Evolutionary conservation across 345 rosid species (phyloP).

Genomic region (Salix purpurea): DNA sequence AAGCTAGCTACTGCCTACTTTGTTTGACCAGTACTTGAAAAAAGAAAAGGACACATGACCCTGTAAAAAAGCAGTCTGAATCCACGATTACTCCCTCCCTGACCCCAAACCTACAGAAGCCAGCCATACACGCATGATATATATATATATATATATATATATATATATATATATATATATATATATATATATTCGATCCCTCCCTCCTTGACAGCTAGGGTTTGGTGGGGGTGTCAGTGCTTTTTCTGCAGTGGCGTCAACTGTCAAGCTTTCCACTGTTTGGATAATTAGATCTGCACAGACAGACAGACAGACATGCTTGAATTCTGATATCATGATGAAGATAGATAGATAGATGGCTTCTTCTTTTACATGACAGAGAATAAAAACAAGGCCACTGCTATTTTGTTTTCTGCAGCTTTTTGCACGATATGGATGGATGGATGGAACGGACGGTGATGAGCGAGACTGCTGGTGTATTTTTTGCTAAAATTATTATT

Average conservation of each 20-base stretch:
- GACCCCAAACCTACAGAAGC: not conserved
- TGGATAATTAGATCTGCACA: not conserved
- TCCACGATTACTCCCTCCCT: too few relatives aligned
- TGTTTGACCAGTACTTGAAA: not conserved
- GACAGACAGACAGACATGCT: not conserved
- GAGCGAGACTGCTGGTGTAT: not conserved
- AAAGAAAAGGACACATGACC: too few relatives aligned
- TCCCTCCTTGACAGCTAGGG: not conserved
- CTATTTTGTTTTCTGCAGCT: not conserved
- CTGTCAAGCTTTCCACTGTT: not conserved
- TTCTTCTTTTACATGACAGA: not conserved
- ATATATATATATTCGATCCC: not conserved
- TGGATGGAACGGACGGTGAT: not conserved
- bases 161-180: too few relatives aligned
- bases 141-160: too few relatives aligned
- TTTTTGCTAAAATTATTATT: too few relatives aligned
- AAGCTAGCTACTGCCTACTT: not conserved
- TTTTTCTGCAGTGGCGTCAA: not conserved
- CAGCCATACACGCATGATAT: too few relatives aligned
- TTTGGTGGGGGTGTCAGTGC: not conserved
- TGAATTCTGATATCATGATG: not conserved
- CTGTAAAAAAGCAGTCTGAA: too few relatives aligned
- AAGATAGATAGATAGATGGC: not conserved
- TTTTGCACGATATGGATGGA: not conserved
- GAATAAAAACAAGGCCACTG: not conserved